Conservation (phyloP, 208 protist species). For the Trypanosomatidae sp. region DNA sequence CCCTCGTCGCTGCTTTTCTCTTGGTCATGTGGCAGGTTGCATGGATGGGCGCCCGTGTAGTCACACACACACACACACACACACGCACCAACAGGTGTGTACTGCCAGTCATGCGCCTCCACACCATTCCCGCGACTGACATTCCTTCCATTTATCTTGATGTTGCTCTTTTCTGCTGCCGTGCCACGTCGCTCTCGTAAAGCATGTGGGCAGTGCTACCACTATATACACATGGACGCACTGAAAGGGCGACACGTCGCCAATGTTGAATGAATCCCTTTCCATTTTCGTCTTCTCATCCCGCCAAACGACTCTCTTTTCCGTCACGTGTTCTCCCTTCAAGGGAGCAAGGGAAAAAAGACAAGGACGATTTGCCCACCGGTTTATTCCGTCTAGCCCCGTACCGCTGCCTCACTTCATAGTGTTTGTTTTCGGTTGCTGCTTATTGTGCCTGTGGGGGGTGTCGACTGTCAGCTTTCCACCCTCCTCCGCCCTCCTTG, state of each 20-base stretch:
- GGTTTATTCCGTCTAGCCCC: not conserved
- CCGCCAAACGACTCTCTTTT: not conserved
- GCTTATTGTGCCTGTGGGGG: not conserved
- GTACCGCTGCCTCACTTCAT: not conserved
- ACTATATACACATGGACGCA: not conserved
- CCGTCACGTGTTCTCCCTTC: not conserved
- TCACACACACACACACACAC: not conserved
- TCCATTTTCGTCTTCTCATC: not conserved
- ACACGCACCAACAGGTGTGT: not conserved
- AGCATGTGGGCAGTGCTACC: not conserved
- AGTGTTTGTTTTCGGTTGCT: not conserved
- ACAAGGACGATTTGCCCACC: not conserved
- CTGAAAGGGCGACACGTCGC: not conserved
- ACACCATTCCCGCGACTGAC: not conserved
- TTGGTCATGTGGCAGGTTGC: not conserved
- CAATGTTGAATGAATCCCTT: not conserved
- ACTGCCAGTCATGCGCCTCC: not conserved
- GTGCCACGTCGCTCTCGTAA: not conserved
- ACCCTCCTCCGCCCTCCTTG: not conserved
- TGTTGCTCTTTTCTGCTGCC: not conserved
- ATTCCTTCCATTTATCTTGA: not conserved
- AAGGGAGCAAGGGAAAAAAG: not conserved
- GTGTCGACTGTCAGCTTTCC: not conserved
- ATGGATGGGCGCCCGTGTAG: not conserved
- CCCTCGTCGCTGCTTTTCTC: not conserved